Evolutionary conservation across 140 eudicot species (phyloP).

Genomic region (Stevia rebaudiana): DNA sequence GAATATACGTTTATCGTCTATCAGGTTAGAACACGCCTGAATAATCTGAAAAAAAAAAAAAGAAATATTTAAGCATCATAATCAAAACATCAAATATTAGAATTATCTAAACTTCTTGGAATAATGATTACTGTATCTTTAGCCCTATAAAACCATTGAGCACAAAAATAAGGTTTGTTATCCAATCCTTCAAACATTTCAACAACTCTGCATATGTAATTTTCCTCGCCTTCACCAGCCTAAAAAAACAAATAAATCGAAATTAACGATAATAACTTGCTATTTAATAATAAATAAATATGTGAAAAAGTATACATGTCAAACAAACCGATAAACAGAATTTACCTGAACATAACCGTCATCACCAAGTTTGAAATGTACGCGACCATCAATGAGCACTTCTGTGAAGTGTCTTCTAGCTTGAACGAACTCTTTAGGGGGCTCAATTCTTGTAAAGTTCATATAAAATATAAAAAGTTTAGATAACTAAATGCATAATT

Average conservation of each 20-base stretch:
- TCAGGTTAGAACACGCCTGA: constrained; percentile 28
- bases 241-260: neutral
- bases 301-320: neutral
- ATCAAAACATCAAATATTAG: neutral
- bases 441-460: constrained; percentile 22
- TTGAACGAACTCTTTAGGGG: constrained; percentile 21
- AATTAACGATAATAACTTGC: too few species aligned
- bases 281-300: too few species aligned
- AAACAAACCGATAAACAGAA: too few species aligned
- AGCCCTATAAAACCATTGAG: constrained; percentile 84
- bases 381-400: constrained; percentile 41
- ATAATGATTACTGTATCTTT: constrained; percentile 41
- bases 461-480: too few species aligned
- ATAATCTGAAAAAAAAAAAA: constrained; percentile 45
- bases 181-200: constrained; percentile 76
- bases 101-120: neutral
- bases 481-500: too few species aligned
- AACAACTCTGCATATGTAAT: constrained; percentile 56
- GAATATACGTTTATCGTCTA: constrained; percentile 55
- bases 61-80: neutral
- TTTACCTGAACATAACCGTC: constrained; percentile 39
- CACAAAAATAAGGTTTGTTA: constrained; percentile 38
- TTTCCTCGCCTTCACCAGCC: constrained; percentile 43
- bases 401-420: constrained; percentile 34
- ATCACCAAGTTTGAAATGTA: constrained; percentile 32